Evolutionary conservation across 345 rosid species (phyloP).

Genomic region (Chamaenerion angustifolium): DNA sequence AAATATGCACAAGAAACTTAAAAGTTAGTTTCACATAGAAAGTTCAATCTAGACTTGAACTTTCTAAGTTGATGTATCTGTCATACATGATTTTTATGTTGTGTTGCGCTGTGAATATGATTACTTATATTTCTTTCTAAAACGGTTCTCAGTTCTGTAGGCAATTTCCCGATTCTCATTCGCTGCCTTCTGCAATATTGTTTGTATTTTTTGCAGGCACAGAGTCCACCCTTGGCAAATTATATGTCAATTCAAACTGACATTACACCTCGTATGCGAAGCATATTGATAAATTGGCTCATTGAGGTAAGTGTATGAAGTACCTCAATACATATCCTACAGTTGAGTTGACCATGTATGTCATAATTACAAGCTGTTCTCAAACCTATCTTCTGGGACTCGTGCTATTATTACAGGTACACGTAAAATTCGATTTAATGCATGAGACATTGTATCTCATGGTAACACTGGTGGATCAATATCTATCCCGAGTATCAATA

Average conservation of each 20-base stretch:
- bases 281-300: conserved; percentile 90
- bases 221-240: conserved; percentile 32
- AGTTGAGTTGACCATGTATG: neutral
- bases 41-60: no score
- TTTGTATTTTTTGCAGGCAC: conserved; percentile 32
- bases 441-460: conserved; percentile 86
- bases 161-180: no score
- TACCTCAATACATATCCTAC: neutral
- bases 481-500: conserved; percentile 63
- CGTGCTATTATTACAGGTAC: conserved; percentile 45
- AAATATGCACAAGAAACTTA: no score
- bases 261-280: conserved; percentile 61
- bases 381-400: neutral
- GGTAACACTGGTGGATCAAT: conserved; percentile 58
- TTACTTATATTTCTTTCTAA: no score
- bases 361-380: neutral
- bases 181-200: neutral
- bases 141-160: no score
- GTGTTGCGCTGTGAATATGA: no score
- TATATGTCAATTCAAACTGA: conserved; percentile 52
- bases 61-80: no score
- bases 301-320: conserved; percentile 50
- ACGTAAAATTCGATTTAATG: conserved; percentile 75
- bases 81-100: no score
- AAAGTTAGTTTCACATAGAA: no score